Evolutionary conservation across 2,329 filamentous ascomycete genomes (phyloP).

Genomic region (Apiospora marii): DNA sequence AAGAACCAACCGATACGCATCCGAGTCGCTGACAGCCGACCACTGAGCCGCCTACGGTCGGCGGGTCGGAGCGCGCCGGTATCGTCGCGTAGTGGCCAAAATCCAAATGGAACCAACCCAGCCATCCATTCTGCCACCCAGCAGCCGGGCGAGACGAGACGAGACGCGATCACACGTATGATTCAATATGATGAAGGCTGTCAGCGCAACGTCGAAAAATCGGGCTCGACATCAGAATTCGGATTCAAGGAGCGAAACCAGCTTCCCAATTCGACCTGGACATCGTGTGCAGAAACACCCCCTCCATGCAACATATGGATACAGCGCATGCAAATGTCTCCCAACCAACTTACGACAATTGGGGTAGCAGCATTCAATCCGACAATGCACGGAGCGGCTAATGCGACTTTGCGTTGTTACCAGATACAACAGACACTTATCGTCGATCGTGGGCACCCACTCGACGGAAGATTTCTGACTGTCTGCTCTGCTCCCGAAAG

Average conservation of each 20-base stretch:
- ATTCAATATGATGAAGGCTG: background rate
- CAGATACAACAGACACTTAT: background rate
- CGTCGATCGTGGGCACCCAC: background rate
- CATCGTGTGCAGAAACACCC: background rate
- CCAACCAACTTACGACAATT: conserved; percentile 18
- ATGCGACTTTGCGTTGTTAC: background rate
- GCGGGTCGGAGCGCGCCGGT: conserved; percentile 10
- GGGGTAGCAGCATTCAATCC: background rate
- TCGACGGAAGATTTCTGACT: background rate
- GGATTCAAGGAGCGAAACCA: background rate
- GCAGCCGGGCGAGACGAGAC: conserved; percentile 1
- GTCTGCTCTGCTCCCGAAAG: background rate
- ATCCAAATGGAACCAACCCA: conserved; percentile 10
- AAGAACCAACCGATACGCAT: background rate
- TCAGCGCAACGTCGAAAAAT: background rate
- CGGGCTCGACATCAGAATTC: background rate
- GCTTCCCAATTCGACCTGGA: conserved; percentile 18
- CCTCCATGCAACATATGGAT: conserved; percentile 3
- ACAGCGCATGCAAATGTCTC: background rate
- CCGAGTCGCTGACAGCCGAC: background rate
- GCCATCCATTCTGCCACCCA: conserved; percentile 2
- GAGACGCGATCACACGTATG: background rate
- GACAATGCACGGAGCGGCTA: background rate
- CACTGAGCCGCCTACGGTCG: background rate
- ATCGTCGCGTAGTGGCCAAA: conserved; percentile 4